phyloP scores from a whole-genome alignment of 805 yeast genomes.

The Zygosaccharomyces bailii region DNA sequence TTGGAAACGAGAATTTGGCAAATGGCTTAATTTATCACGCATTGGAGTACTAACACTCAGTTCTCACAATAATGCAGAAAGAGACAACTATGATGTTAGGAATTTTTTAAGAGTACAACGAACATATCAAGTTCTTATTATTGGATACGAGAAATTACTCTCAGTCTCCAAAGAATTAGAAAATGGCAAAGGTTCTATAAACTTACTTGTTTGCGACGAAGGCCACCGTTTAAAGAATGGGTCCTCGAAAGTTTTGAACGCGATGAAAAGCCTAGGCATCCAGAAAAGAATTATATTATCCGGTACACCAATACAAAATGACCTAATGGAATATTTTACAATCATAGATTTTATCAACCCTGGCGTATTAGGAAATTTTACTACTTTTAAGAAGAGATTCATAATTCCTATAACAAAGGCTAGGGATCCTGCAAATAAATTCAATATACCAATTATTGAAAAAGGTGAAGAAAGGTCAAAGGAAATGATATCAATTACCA shows the following conservation, averaged over 20 bases:
- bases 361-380: conserved; percentile 64
- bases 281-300: conserved; percentile 62
- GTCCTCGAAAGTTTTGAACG: conserved; percentile 65
- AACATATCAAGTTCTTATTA: conserved; percentile 76
- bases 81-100: conserved; percentile 54
- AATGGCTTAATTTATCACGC: conserved; percentile 73
- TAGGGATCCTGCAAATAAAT: conserved; percentile 60
- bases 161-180: conserved; percentile 50
- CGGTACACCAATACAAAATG: conserved; percentile 95
- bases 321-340: conserved; percentile 75
- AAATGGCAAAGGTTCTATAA: conserved; percentile 44
- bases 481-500: conserved; percentile 63
- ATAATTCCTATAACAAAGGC: conserved; percentile 70
- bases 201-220: conserved; percentile 86
- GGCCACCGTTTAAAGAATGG: conserved; percentile 86
- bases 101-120: conserved; percentile 58
- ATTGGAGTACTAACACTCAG: conserved; percentile 64
- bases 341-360: conserved; percentile 84
- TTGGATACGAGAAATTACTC: conserved; percentile 82
- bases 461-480: conserved; percentile 60
- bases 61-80: conserved; percentile 45
- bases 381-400: conserved; percentile 55
- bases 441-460: conserved; percentile 45
- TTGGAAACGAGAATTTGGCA: conserved; percentile 84
- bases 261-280: conserved; percentile 53